Conservation (phyloP, 257 asterid genomes). For the Penstemon eatonii region DNA sequence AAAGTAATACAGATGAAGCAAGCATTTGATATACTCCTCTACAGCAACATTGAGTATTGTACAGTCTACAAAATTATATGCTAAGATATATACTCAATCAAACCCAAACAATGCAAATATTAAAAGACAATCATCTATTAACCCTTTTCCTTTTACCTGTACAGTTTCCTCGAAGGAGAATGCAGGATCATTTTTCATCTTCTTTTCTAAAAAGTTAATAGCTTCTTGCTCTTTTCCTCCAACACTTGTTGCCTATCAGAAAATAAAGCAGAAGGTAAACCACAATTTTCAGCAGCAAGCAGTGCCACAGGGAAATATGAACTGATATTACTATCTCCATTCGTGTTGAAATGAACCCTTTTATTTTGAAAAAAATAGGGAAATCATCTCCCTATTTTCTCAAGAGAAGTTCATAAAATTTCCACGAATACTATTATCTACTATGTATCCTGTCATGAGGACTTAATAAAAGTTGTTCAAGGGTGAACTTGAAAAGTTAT, state of each 20-base stretch:
- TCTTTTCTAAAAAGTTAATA: constrained; percentile 87
- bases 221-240: constrained; percentile 98
- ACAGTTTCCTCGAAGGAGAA: constrained; percentile 91
- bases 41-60: not conserved
- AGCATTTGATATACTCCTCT: not conserved
- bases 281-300: constrained; percentile 5
- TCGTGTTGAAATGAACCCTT: not conserved
- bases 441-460: too few species aligned
- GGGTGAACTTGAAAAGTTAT: not conserved
- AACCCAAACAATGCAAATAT: constrained; percentile 7
- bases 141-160: constrained; percentile 57
- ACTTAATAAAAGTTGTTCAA: not conserved
- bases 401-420: not conserved
- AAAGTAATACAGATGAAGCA: too few species aligned
- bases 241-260: constrained; percentile 88
- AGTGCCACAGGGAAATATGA: not conserved
- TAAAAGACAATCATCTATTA: not conserved
- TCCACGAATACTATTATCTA: not conserved
- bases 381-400: not conserved
- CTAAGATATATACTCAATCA: not conserved
- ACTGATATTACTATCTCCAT: not conserved
- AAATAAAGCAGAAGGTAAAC: constrained; percentile 24
- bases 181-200: constrained; percentile 91
- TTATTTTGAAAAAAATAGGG: not conserved
- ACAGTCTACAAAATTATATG: too few species aligned